Base-by-base conservation (phyloP, 2,329 filamentous ascomycete species). In the Diaporthe aspalathi region DNA sequence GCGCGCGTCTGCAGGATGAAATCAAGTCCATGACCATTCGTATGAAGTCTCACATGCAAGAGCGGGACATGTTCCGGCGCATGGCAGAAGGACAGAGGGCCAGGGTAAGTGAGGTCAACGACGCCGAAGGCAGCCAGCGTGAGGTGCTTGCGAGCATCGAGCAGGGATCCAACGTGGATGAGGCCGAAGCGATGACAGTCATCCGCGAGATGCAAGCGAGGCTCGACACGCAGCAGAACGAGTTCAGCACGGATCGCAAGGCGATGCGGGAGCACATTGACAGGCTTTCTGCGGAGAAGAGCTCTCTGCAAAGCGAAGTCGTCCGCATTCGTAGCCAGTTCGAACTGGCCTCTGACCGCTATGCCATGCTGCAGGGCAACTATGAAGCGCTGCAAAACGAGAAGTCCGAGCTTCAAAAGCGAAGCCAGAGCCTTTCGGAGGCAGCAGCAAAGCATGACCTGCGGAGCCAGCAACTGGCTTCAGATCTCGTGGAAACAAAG, bases 41-140 rank as follows among this genome's bases (percentile, higher is more conserved):
- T 70, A 93, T 94, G 74, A 94, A 97, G 84, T 97, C 94, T 80
- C 97, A 97, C 80, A 94, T 96, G 79, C 94, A 94, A 77, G 96
- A 99, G 83, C 92, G 96, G 73, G 95, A 99, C 79, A 98, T 98
- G 90, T 98, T 98, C 91, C 91, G 95, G 27, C 94, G 95, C 67
- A 95, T 98, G 85, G 88, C 98, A 38, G 93, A 95, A 75, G 45
- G 45, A 2, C 93, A 96, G 73, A 81, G 91, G 83, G 79, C 86
- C 78, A 77, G 88, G 78, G 79, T 88, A 79, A 86, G 84, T 16
- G 92, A 94, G 72, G 84, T 92, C 52, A 87, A 88, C 20, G 91
- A 91, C 1, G 86, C 91, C 63, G 91, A 97, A 78, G 93, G 92
- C 1, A 90, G 67, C 54, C 72, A 91, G 76, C 85, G 87, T 47